phyloP scores from a whole-genome alignment of 768 basidiomycete genomes.

The Phanerodontia chrysosporium region DNA sequence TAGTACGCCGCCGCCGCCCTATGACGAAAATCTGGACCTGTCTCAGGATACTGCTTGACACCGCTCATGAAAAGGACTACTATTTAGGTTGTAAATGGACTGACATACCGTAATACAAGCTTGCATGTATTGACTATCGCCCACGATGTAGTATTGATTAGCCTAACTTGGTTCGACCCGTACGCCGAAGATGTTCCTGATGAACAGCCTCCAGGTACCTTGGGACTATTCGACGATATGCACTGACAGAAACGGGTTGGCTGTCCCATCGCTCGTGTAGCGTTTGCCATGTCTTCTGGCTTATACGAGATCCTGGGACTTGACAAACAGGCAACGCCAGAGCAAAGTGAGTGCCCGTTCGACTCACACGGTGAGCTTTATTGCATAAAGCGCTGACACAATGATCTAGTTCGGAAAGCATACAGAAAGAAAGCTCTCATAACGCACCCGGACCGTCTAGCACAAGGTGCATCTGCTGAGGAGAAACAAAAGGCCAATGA shows the following conservation, averaged over 20 bases:
- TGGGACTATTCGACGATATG: background rate
- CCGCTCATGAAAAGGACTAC: too few species aligned
- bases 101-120: background rate
- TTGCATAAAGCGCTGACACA: background rate
- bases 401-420: constrained; percentile 60
- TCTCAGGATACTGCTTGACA: background rate
- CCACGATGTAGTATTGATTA: background rate
- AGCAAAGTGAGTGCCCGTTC: constrained; percentile 50
- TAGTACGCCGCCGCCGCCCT: constrained; percentile 2
- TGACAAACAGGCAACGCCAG: constrained; percentile 46
- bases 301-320: constrained; percentile 65
- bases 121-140: background rate
- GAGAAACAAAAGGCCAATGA: constrained; percentile 62
- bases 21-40: background rate
- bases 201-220: background rate
- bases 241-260: too few species aligned
- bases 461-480: constrained; percentile 46
- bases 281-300: constrained; percentile 13
- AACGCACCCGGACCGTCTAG: constrained; percentile 74
- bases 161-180: background rate
- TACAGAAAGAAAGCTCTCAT: constrained; percentile 68
- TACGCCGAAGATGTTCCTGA: background rate
- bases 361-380: background rate
- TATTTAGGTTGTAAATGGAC: background rate
- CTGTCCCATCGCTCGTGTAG: too few species aligned